Percentiles rank a stretch among this genome's conserved stretches.
These are phyloP conservation scores for Sorghum bicolor DNA, from an alignment of 176 grass and related monocot genomes.

Conservation along the genomic window Sorghum_bicolor_NCBIv3 NC_012870.2:50153001-50153500, in stretches of 20 bases:
- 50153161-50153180: too few species aligned
- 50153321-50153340: conserved; percentile 17
- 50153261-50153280: background rate
- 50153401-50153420: background rate
- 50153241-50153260: too few species aligned
- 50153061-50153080: too few species aligned
- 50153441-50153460: background rate
- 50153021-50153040: too few species aligned
- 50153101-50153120: too few species aligned
- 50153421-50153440: background rate
- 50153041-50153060: too few species aligned
- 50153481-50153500: background rate
- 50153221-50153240: background rate
- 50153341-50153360: conserved; percentile 27
- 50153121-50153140: too few species aligned
- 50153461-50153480: background rate
- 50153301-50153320: background rate
- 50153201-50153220: too few species aligned
- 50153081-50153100: too few species aligned
- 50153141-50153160: too few species aligned
- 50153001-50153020: too few species aligned
- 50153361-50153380: background rate
- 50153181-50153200: too few species aligned
- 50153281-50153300: background rate
- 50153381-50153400: background rate